Percentiles rank a stretch among this genome's conserved stretches.
Evolutionary conservation across 495 filamentous ascomycete genomes (phyloP).

Genomic region (Rhizodiscina lignyota): DNA sequence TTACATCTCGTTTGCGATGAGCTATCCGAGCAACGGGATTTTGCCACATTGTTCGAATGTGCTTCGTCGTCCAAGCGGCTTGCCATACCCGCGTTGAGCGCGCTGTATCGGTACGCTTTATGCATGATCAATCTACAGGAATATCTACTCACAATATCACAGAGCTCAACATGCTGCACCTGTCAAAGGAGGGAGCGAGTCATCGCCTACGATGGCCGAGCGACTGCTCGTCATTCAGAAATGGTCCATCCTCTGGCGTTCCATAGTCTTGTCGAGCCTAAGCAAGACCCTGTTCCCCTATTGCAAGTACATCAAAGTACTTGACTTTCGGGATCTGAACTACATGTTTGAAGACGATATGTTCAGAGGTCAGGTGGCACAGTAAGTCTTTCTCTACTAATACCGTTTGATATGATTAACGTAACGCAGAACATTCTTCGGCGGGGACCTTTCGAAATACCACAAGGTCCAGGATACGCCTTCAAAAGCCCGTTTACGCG

Average conservation of each 20-base stretch:
- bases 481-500: constrained; percentile 10
- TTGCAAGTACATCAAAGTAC: constrained; percentile 43
- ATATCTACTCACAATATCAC: background rate
- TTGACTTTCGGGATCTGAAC: constrained; percentile 44
- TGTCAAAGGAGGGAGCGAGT: constrained; percentile 13
- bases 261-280: constrained; percentile 49
- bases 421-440: constrained; percentile 13
- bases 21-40: constrained; percentile 33
- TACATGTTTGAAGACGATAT: constrained; percentile 37
- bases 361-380: constrained; percentile 22
- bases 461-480: constrained; percentile 5
- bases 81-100: constrained; percentile 37
- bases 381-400: too few relatives aligned
- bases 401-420: background rate
- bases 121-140: background rate
- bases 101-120: constrained; percentile 41
- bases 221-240: constrained; percentile 25
- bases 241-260: constrained; percentile 51
- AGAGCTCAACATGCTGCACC: constrained; percentile 5
- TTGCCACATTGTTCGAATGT: constrained; percentile 38
- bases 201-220: constrained; percentile 13
- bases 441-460: constrained; percentile 15
- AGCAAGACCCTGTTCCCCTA: constrained; percentile 51
- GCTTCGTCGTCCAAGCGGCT: constrained; percentile 32
- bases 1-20: constrained; percentile 40